Conservation (phyloP, 441 rosid genomes). For the Adansonia rubrostipa region DNA sequence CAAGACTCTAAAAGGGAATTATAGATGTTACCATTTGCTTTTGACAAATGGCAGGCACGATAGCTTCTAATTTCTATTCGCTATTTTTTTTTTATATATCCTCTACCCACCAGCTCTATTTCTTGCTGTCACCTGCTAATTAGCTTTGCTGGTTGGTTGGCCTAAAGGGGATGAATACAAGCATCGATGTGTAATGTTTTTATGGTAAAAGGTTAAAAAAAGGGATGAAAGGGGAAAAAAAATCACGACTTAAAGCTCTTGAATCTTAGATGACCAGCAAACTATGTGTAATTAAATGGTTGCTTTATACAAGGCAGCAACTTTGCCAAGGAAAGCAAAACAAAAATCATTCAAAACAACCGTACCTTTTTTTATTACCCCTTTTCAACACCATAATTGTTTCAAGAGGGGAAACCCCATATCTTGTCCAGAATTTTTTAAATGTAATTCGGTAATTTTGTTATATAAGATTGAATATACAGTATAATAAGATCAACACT, state of each 20-base stretch:
- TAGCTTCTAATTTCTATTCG: constrained; percentile 26
- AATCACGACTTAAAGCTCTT: not conserved
- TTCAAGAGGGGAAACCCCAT: constrained; percentile 4
- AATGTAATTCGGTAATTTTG: not conserved
- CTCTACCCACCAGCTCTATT: constrained; percentile 19
- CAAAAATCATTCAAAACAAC: constrained; percentile 37
- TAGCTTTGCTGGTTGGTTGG: constrained; percentile 28
- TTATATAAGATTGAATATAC: not conserved
- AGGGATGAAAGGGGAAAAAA: not conserved
- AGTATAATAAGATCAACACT: not conserved
- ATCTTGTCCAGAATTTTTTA: constrained; percentile 1
- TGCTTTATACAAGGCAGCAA: constrained; percentile 19
- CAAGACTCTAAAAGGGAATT: constrained; percentile 34
- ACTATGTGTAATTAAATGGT: constrained; percentile 33
- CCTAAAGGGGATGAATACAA: constrained; percentile 24
- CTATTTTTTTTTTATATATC: not conserved
- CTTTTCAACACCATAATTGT: constrained; percentile 45
- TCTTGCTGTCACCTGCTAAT: constrained; percentile 8
- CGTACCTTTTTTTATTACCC: constrained; percentile 23
- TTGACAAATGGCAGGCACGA: constrained; percentile 39
- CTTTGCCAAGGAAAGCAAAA: constrained; percentile 30
- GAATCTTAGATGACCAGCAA: constrained; percentile 20
- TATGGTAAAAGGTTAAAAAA: not conserved
- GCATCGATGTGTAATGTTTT: constrained; percentile 14
- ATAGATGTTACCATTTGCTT: constrained; percentile 41